Conservation (phyloP, 2,329 filamentous ascomycete genomes). For the Erysiphe pisi region DNA sequence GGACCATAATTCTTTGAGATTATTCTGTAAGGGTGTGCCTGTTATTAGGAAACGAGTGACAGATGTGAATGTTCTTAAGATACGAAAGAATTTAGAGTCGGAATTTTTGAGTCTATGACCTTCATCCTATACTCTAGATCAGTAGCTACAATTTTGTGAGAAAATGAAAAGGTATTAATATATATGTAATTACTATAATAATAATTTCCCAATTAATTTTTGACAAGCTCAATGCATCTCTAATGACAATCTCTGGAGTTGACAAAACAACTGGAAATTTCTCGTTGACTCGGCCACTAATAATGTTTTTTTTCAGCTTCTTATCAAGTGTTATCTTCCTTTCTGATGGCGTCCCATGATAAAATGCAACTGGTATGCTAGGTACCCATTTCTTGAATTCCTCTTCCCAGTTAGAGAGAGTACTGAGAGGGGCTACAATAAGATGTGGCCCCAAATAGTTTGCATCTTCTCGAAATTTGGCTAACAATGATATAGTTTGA, state of each 20-base stretch:
- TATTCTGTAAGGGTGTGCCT: conserved; percentile 90
- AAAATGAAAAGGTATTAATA: not conserved
- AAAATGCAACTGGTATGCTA: conserved; percentile 74
- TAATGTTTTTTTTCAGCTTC: conserved; percentile 59
- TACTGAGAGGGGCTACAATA: conserved; percentile 82
- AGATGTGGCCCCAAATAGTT: conserved; percentile 75
- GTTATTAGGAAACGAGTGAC: conserved; percentile 88
- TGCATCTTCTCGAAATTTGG: conserved; percentile 76
- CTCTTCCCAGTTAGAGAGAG: conserved; percentile 88
- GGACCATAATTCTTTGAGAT: conserved; percentile 89
- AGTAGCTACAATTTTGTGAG: conserved; percentile 28
- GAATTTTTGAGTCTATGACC: conserved; percentile 97
- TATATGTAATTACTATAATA: conserved; percentile 61
- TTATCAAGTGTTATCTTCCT: conserved; percentile 64
- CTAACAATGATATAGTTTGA: conserved; percentile 46
- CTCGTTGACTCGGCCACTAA: conserved; percentile 46
- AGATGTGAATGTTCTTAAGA: conserved; percentile 77
- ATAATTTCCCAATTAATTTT: conserved; percentile 95
- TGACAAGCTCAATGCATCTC: conserved; percentile 69
- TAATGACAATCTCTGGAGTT: conserved; percentile 91
- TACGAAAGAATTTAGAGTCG: conserved; percentile 80
- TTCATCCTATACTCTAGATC: conserved; percentile 54
- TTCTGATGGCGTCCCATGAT: conserved; percentile 73
- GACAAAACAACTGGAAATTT: conserved; percentile 89
- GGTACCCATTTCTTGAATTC: conserved; percentile 90